Evolutionary conservation across 1,284 basidiomycete genomes (phyloP).

Genomic region (Ceratobasidium sp.): DNA sequence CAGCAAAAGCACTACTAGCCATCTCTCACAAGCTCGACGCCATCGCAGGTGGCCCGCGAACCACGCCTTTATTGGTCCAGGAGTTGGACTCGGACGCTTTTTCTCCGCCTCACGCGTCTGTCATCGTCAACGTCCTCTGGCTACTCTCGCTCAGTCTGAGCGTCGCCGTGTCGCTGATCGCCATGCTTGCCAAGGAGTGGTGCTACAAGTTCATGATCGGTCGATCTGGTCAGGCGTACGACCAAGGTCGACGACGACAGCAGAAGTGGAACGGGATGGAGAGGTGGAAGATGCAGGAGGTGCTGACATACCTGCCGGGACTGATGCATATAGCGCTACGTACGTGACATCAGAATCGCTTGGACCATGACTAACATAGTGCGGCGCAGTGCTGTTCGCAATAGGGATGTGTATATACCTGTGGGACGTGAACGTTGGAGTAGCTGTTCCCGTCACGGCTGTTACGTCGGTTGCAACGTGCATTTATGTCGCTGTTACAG

Average conservation of each 20-base stretch:
- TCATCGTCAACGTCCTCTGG: constrained; percentile 21
- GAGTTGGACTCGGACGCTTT: neutral
- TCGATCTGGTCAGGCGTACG: neutral
- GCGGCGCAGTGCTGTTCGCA: constrained; percentile 14
- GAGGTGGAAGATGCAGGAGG: constrained; percentile 25
- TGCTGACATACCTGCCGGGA: constrained; percentile 12
- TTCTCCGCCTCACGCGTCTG: neutral
- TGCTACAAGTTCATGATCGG: constrained; percentile 9
- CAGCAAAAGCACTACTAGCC: neutral
- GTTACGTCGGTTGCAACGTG: neutral
- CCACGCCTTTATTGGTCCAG: neutral
- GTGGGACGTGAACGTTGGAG: constrained; percentile 8
- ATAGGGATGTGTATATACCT: constrained; percentile 3
- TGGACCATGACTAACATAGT: too few relatives aligned
- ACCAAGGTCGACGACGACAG: constrained; percentile 17
- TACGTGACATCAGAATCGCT: neutral
- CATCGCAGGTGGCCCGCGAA: neutral
- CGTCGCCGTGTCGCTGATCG: neutral
- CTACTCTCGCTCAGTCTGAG: constrained; percentile 1
- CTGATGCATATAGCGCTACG: constrained; percentile 18
- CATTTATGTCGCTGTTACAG: neutral
- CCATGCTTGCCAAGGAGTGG: constrained; percentile 3
- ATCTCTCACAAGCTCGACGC: neutral
- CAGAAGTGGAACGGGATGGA: constrained; percentile 15
- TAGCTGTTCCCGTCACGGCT: neutral